Evolutionary conservation across 2,329 filamentous ascomycete genomes (phyloP).

Genomic region (Phoma sp.): DNA sequence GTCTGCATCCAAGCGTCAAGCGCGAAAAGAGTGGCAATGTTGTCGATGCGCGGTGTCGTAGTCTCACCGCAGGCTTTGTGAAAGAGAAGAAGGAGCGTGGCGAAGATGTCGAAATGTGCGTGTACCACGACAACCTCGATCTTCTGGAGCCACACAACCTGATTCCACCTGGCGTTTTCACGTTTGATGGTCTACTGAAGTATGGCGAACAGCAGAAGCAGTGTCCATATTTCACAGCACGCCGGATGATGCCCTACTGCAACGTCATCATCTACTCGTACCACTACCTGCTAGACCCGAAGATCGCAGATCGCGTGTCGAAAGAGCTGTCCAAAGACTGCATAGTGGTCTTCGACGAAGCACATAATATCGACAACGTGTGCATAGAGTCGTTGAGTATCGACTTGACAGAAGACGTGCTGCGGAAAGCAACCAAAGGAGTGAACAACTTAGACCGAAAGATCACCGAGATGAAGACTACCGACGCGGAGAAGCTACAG

Average conservation of each 20-base stretch:
- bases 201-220: conserved; percentile 97
- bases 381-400: conserved; percentile 98
- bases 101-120: conserved; percentile 91
- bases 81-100: conserved; percentile 97
- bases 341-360: conserved; percentile 98
- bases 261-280: conserved; percentile 99
- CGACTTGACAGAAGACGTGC: conserved; percentile 92
- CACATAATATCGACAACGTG: conserved; percentile 99
- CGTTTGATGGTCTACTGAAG: conserved; percentile 83
- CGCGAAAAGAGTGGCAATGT: conserved; percentile 93
- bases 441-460: conserved; percentile 90
- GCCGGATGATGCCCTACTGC: conserved; percentile 99
- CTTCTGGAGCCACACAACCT: conserved; percentile 93
- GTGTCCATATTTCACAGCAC: conserved; percentile 94
- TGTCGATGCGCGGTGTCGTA: conserved; percentile 95
- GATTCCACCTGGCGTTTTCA: conserved; percentile 94
- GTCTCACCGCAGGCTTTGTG: conserved; percentile 93
- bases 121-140: conserved; percentile 98
- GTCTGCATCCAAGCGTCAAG: conserved; percentile 94
- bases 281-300: conserved; percentile 95
- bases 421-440: conserved; percentile 88
- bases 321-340: conserved; percentile 97
- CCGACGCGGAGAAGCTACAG: conserved; percentile 91
- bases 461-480: conserved; percentile 94
- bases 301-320: conserved; percentile 94